These are phyloP conservation scores for Trypanosoma melophagium DNA, from an alignment of 208 protist genomes.

Conservation along the genomic window DNA sequence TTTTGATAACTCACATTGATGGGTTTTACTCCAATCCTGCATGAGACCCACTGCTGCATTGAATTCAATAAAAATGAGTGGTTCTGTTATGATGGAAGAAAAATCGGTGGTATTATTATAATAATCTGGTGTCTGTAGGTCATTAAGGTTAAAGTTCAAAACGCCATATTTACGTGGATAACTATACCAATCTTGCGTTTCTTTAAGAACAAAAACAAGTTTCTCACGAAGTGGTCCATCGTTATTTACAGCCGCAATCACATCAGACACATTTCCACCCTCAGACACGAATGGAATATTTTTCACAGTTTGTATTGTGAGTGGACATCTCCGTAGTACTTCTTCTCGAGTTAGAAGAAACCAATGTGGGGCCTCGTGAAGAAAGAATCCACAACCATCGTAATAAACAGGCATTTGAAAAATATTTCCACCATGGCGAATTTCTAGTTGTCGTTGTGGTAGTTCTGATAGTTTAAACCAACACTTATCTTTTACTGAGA, in stretches of 20 bases:
- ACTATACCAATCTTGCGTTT: constrained; percentile 9
- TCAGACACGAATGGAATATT: not conserved
- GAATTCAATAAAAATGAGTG: constrained; percentile 29
- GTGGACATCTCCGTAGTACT: constrained; percentile 12
- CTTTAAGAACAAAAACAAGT: constrained; percentile 14
- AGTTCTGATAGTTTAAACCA: constrained; percentile 22
- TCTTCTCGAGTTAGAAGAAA: constrained; percentile 11
- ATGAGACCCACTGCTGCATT: constrained; percentile 24
- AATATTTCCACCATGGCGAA: constrained; percentile 9
- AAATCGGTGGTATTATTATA: not conserved
- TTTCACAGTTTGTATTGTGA: not conserved
- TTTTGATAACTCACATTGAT: not conserved
- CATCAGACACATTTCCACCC: not conserved
- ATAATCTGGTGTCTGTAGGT: not conserved
- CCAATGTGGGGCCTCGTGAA: constrained; percentile 20
- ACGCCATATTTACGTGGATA: constrained; percentile 1
- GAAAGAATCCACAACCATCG: constrained; percentile 27
- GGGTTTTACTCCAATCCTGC: constrained; percentile 2
- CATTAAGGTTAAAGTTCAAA: constrained; percentile 21
- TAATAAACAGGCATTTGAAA: constrained; percentile 9
- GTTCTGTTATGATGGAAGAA: not conserved
- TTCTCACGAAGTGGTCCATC: not conserved
- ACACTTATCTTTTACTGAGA: not conserved
- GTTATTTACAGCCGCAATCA: not conserved
- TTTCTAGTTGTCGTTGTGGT: not conserved